Conservation (phyloP, 345 rosid species). For the Syzygium aqueum region DNA sequence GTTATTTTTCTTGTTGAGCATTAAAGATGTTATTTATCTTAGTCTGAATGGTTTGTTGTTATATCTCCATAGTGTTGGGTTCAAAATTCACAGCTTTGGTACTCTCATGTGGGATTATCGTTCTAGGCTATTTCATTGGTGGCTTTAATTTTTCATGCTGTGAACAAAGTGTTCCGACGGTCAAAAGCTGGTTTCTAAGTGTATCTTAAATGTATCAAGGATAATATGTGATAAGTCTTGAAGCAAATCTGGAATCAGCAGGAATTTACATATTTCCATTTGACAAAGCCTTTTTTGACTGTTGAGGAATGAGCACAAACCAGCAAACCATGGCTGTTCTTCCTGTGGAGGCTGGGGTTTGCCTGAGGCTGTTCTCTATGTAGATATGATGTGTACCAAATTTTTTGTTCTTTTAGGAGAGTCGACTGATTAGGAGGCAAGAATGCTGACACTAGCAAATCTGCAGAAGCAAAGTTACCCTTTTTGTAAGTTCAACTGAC, state of each 20-base stretch:
- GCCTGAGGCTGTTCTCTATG: background rate
- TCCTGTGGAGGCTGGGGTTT: background rate
- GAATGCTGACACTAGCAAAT: background rate
- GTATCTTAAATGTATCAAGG: background rate
- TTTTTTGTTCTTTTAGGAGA: background rate
- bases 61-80: background rate
- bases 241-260: background rate
- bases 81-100: background rate
- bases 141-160: background rate
- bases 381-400: background rate
- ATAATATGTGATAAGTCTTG: background rate
- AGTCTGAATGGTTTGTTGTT: background rate
- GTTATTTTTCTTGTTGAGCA: background rate
- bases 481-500: background rate
- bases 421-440: background rate
- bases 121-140: background rate
- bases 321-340: background rate
- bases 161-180: background rate
- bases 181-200: background rate
- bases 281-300: background rate
- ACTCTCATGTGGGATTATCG: background rate
- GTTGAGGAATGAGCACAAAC: background rate
- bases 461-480: background rate
- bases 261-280: background rate
- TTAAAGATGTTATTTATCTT: background rate